A percentile compares a stretch with the other conserved stretches of the same genome.
Conservation (phyloP, 768 basidiomycete genomes). For the Kwoniella dendrophila region DNA sequence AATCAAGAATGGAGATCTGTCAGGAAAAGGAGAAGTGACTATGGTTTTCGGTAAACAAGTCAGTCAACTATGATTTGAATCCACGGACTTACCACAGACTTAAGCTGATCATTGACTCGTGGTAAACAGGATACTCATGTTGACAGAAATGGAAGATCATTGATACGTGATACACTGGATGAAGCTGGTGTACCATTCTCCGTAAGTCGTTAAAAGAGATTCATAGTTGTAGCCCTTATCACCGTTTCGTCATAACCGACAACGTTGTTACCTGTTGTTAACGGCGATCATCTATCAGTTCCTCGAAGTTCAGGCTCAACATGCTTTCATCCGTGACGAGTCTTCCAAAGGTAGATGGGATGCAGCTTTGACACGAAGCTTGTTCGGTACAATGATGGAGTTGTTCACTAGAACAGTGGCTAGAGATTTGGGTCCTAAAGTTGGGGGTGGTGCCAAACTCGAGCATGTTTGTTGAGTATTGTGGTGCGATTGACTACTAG, state of each 20-base stretch:
- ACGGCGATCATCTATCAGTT: slow-evolving; percentile 61
- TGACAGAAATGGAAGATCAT: slow-evolving; percentile 78
- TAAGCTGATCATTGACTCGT: background rate
- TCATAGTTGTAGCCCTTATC: background rate
- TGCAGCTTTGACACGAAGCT: slow-evolving; percentile 77
- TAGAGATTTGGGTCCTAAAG: slow-evolving; percentile 76
- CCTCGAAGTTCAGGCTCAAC: slow-evolving; percentile 94
- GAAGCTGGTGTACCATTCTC: slow-evolving; percentile 73
- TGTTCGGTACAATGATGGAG: slow-evolving; percentile 88
- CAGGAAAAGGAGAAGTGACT: slow-evolving; percentile 80
- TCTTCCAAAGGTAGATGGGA: slow-evolving; percentile 94
- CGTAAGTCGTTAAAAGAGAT: slow-evolving; percentile 60
- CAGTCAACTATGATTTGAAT: too few relatives aligned
- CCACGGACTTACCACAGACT: background rate
- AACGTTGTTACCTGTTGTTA: background rate
- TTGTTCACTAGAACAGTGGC: slow-evolving; percentile 86
- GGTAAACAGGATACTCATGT: slow-evolving; percentile 80
- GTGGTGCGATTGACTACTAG: background rate
- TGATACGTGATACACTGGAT: slow-evolving; percentile 80
- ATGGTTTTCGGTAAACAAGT: slow-evolving; percentile 97
- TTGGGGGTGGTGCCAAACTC: slow-evolving; percentile 59
- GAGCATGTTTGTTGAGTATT: slow-evolving; percentile 74
- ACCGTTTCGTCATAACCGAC: background rate
- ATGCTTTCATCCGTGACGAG: slow-evolving; percentile 93
- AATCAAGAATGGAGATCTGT: slow-evolving; percentile 74